A percentile compares a stretch with the other conserved stretches of the same genome.
Evolutionary conservation across 2,329 filamentous ascomycete species (phyloP).

Genomic region (Diaporthe citrichinensis): DNA sequence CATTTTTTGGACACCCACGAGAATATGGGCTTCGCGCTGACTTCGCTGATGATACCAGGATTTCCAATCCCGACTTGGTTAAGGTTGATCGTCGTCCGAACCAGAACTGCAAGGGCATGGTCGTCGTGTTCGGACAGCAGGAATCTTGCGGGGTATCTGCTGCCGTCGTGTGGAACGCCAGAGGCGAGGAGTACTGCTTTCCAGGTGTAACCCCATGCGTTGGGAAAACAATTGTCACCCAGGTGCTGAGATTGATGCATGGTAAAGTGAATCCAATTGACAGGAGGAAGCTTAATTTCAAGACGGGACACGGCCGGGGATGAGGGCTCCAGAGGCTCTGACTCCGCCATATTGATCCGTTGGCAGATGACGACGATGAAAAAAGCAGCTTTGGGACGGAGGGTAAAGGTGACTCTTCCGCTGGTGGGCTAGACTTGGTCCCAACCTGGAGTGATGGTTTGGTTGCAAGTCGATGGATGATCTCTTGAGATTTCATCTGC

Average conservation of each 20-base stretch:
- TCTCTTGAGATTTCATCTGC: no score
- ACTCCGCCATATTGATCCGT: not conserved
- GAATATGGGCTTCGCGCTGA: not conserved
- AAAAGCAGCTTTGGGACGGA: not conserved
- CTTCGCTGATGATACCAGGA: not conserved
- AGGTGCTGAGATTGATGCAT: not conserved
- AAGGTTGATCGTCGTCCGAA: conserved; percentile 9
- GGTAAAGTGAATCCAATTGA: not conserved
- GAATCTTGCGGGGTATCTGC: not conserved
- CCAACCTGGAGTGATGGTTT: no score
- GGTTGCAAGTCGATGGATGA: no score
- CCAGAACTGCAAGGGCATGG: not conserved
- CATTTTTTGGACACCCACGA: not conserved
- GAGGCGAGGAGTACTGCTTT: not conserved
- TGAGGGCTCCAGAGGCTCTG: no score
- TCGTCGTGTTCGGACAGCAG: not conserved
- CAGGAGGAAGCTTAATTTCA: not conserved
- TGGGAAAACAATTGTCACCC: no score
- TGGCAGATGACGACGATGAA: not conserved
- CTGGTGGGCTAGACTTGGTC: no score
- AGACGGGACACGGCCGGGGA: no score
- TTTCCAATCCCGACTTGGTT: no score
- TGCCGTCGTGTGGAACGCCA: not conserved
- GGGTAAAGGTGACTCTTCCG: not conserved
- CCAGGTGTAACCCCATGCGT: not conserved